A percentile compares a stretch with the other conserved stretches of the same genome.
These are phyloP conservation scores for Trichoderma asperelloides DNA, from an alignment of 495 filamentous ascomycete genomes.

Conservation along the genomic window DNA sequence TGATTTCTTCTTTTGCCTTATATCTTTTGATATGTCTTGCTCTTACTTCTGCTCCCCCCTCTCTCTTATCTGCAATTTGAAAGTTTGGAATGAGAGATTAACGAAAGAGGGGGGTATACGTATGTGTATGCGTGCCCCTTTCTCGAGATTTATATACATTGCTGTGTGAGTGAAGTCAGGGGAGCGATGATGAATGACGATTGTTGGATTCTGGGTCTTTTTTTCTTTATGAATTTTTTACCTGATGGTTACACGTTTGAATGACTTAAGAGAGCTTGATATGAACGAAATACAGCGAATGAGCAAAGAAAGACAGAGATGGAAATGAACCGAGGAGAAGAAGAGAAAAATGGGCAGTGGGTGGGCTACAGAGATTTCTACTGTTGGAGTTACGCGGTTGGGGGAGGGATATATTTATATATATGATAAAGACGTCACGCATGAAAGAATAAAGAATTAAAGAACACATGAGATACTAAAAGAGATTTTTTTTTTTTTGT, in stretches of 20 bases:
- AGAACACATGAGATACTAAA: not conserved
- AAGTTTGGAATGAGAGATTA: not conserved
- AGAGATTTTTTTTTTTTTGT: not conserved
- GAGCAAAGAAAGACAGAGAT: not conserved
- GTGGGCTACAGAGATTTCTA: not conserved
- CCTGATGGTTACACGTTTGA: not conserved
- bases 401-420: not conserved
- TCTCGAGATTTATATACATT: not conserved
- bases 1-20: slow-evolving; percentile 2
- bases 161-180: not conserved
- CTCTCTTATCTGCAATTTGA: slow-evolving; percentile 2
- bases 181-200: slow-evolving; percentile 6
- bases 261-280: not conserved
- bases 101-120: not conserved
- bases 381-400: not conserved
- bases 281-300: not conserved
- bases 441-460: slow-evolving; percentile 9
- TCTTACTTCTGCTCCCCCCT: not conserved
- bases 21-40: slow-evolving; percentile 4
- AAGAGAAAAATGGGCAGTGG: not conserved
- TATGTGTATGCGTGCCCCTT: not conserved
- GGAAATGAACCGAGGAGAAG: not conserved
- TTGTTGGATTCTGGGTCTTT: not conserved
- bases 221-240: not conserved
- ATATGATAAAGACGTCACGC: slow-evolving; percentile 8